A percentile compares a stretch with the other conserved stretches of the same genome.
phyloP scores from a whole-genome alignment of 1,284 basidiomycete genomes.

The Veloboletus limbatus region DNA sequence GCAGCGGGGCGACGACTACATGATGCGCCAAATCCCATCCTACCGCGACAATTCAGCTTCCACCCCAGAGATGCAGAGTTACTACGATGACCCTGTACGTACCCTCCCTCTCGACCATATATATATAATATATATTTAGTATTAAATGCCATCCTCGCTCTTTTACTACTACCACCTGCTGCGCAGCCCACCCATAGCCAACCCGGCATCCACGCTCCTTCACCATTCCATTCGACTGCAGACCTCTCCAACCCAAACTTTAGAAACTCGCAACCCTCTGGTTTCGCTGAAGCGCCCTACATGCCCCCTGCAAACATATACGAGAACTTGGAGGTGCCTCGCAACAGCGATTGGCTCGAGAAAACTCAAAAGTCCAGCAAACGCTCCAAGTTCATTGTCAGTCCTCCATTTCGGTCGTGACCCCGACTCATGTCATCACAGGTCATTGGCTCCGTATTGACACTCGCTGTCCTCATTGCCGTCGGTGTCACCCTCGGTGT shows the following conservation, averaged over 20 bases:
- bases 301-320: slow-evolving; percentile 27
- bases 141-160: slow-evolving; percentile 3
- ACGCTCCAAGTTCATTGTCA: slow-evolving; percentile 34
- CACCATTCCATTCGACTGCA: slow-evolving; percentile 17
- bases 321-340: slow-evolving; percentile 26
- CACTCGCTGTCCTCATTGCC: slow-evolving; percentile 27
- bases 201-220: slow-evolving; percentile 31
- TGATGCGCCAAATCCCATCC: slow-evolving; percentile 28
- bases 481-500: slow-evolving; percentile 34
- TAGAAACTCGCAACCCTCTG: slow-evolving; percentile 23
- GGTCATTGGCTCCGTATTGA: slow-evolving; percentile 35
- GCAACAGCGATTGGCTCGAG: slow-evolving; percentile 35
- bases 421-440: slow-evolving; percentile 10
- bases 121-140: slow-evolving; percentile 14
- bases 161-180: not conserved
- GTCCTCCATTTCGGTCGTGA: slow-evolving; percentile 10
- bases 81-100: slow-evolving; percentile 33
- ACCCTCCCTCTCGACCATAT: not conserved
- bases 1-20: slow-evolving; percentile 29
- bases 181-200: slow-evolving; percentile 25
- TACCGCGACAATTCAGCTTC: slow-evolving; percentile 29
- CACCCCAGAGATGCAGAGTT: slow-evolving; percentile 32
- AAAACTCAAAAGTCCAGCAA: slow-evolving; percentile 26
- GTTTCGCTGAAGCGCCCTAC: slow-evolving; percentile 27
- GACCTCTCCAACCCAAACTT: slow-evolving; percentile 24